Evolutionary conservation across 441 rosid species (phyloP).

Genomic region (Corymbia citriodora): DNA sequence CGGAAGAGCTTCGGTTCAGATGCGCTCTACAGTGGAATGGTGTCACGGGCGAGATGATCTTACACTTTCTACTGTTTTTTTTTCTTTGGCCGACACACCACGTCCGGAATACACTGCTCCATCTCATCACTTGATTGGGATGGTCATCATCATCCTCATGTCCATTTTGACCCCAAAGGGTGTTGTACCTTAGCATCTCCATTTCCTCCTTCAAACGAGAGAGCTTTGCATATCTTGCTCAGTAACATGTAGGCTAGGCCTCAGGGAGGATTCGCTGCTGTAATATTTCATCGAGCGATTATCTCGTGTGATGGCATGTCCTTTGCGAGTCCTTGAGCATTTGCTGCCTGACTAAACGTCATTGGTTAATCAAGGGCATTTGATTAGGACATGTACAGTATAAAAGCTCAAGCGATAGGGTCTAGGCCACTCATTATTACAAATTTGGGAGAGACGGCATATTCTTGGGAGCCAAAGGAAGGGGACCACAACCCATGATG

Average conservation of each 20-base stretch:
- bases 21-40: neutral
- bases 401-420: neutral
- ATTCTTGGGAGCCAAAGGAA: neutral
- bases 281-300: neutral
- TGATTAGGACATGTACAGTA: neutral
- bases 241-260: neutral
- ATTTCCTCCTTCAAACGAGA: neutral
- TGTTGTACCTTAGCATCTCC: neutral
- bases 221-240: neutral
- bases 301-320: neutral
- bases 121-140: neutral
- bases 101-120: neutral
- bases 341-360: neutral
- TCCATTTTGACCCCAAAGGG: neutral
- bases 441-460: neutral
- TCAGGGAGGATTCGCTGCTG: neutral
- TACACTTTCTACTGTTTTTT: neutral
- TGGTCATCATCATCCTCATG: neutral
- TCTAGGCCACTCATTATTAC: neutral
- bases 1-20: neutral
- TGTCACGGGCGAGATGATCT: neutral
- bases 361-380: neutral
- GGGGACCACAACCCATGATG: neutral
- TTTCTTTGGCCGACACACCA: neutral
- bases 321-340: neutral